These are phyloP conservation scores for Citrus sp. DNA, from an alignment of 345 rosid species.

Conservation along the genomic window DNA sequence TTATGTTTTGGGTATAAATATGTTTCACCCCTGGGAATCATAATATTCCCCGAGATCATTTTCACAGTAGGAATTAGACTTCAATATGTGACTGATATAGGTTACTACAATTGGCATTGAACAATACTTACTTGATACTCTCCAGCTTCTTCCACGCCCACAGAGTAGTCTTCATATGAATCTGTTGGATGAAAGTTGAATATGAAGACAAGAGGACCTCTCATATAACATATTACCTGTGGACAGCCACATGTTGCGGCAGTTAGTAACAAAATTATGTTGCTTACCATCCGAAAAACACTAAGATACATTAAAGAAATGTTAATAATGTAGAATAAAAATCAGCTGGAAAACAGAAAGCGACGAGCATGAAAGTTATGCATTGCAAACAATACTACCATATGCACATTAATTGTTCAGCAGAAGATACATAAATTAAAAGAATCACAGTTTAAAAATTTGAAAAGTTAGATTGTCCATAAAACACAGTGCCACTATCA, in stretches of 20 bases:
- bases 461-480: not conserved
- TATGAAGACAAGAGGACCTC: slow-evolving; percentile 87
- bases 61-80: not conserved
- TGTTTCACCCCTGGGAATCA: not conserved
- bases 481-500: not conserved
- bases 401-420: not conserved
- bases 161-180: slow-evolving; percentile 48
- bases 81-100: not conserved
- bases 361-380: not conserved
- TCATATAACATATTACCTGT: slow-evolving; percentile 74
- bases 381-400: too few relatives aligned
- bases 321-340: not conserved
- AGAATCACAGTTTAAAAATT: not conserved
- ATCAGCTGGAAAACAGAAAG: not conserved
- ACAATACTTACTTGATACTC: slow-evolving; percentile 67
- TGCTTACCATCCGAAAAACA: not conserved
- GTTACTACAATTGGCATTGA: not conserved
- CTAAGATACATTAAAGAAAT: not conserved
- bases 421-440: not conserved
- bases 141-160: slow-evolving; percentile 96
- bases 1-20: not conserved
- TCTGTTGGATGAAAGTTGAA: slow-evolving; percentile 89
- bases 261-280: not conserved
- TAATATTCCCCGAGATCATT: not conserved
- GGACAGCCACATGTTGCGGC: slow-evolving; percentile 9